These are phyloP conservation scores for Suillus alpinus DNA, from an alignment of 768 basidiomycete species.

Conservation along the genomic window DNA sequence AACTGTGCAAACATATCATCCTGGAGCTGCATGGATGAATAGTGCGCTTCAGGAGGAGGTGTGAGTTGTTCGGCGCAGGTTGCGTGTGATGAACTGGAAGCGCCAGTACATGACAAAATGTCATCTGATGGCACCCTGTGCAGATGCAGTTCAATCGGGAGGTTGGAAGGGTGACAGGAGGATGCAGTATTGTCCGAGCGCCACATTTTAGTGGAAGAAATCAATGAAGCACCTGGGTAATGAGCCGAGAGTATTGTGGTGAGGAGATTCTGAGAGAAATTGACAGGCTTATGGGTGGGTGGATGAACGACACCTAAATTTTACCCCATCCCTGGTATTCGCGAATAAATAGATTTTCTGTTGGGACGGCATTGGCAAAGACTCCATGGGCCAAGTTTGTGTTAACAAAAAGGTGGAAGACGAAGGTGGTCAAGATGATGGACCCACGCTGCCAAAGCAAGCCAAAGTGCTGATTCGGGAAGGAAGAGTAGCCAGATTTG, in stretches of 20 bases:
- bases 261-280: neutral
- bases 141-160: conserved; percentile 20
- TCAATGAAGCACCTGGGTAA: conserved; percentile 11
- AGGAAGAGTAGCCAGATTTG: neutral
- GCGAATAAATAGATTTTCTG: conserved; percentile 1
- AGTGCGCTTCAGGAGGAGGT: conserved; percentile 19
- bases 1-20: conserved; percentile 32
- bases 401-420: conserved; percentile 26
- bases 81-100: conserved; percentile 8
- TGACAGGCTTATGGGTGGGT: neutral
- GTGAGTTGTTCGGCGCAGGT: conserved; percentile 8
- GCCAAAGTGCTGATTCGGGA: neutral
- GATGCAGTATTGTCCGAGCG: conserved; percentile 5
- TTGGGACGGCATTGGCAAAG: conserved; percentile 9
- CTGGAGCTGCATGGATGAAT: conserved; percentile 22
- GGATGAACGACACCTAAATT: neutral
- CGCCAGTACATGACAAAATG: conserved; percentile 12
- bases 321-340: neutral
- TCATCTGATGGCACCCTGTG: conserved; percentile 21
- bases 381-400: conserved; percentile 17
- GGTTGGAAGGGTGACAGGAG: conserved; percentile 11
- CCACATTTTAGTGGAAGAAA: conserved; percentile 12
- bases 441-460: neutral
- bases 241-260: neutral
- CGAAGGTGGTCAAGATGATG: neutral